Base-by-base conservation (phyloP, 176 grass and related monocot species). In the Puya raimondii region DNA sequence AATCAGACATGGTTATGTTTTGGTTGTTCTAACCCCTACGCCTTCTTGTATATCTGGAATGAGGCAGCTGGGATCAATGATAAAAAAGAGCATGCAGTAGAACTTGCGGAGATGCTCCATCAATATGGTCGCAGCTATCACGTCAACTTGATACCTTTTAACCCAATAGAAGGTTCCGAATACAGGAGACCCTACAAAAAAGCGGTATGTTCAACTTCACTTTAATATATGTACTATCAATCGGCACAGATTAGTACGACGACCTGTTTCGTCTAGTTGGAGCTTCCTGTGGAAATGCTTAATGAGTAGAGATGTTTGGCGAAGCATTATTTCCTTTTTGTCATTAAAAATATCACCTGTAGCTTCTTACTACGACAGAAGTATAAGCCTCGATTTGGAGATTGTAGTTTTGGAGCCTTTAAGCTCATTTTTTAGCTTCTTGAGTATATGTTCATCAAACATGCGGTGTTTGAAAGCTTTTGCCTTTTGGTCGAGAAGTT, bases 101-200 rank as follows among this genome's bases (percentile, higher is more conserved):
- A 97, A 73, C 82, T 97, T 13, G 86, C 89, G 53, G 77, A 81
- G 47, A 50, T 97, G 50, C 77, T 97, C 63, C 80, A 64, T 65
- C 53, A 42, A 3, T 90, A 77, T 54, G 93, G 93, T 20, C 65
- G 86, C 13, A 86, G 93, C 56, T 92, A 92, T 79, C 93, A 97
- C 59, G 93, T 97, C 65, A 97, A 97, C 69, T 56, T 97, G 70
- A 97, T 97, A 56, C 93, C 93, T 49, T 97, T 87, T 70, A 97
- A 97, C 75, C 94, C 89, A 11, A 87, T 97, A 53, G 80, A 92
- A 86, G 89, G 82, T 17, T 97, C 93, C 42, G 94, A 90, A 48
- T 97, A 90, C 79, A 83, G 86, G 81, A 92, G 94, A 64, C 94
- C 94, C 7, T 97, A 97, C 54, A 92, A 81, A 74, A 97, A 97